Conservation (phyloP, 257 asterid genomes). For the Capsicum chinense region DNA sequence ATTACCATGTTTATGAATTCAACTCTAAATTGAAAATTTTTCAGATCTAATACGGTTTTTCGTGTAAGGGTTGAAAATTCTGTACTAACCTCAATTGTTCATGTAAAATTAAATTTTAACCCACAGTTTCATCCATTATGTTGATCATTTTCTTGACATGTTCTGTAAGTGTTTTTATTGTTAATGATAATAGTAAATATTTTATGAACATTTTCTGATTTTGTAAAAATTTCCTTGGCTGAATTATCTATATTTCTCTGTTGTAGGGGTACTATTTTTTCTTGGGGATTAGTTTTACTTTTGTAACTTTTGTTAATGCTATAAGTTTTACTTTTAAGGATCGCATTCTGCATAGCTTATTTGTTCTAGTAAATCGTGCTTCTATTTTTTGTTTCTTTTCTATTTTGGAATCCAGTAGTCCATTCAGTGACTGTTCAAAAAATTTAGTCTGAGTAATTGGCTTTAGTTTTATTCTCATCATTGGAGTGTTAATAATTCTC, state of each 20-base stretch:
- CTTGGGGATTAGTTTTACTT: background rate
- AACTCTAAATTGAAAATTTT: background rate
- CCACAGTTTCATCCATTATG: background rate
- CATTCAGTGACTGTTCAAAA: conserved; percentile 8
- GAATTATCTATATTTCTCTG: background rate
- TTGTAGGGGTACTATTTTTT: background rate
- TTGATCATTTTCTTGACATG: conserved; percentile 17
- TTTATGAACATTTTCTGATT: background rate
- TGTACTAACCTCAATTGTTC: background rate
- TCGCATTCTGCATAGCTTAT: background rate
- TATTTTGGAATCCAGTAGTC: background rate
- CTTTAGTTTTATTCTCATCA: conserved; percentile 14
- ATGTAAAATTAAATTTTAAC: background rate
- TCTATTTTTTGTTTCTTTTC: background rate
- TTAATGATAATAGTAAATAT: background rate
- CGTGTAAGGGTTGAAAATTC: background rate
- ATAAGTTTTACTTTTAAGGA: background rate
- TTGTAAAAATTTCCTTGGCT: background rate
- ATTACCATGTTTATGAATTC: conserved; percentile 12
- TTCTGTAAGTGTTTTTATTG: conserved; percentile 7
- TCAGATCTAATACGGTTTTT: conserved; percentile 4
- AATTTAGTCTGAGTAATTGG: conserved; percentile 21
- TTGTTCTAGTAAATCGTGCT: conserved; percentile 1
- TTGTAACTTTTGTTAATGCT: background rate
- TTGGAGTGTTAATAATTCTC: background rate